Percentiles rank a stretch among this genome's conserved stretches.
Conservation (phyloP, 2,329 filamentous ascomycete species). For the Hypoxylon sp. region DNA sequence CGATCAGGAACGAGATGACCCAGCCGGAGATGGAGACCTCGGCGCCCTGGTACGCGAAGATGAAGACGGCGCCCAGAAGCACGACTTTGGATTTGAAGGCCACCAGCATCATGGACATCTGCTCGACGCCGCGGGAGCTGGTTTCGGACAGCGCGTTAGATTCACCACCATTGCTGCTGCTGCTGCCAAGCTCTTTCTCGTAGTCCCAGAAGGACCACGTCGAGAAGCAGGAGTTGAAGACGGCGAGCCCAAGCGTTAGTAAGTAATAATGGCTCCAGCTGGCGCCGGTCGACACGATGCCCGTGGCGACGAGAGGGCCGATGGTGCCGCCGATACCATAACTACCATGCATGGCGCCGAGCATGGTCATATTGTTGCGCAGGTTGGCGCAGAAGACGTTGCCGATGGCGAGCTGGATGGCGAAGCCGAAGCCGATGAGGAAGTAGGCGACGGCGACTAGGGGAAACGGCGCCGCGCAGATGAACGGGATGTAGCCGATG, state of each 20-base stretch:
- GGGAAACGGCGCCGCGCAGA: constrained; percentile 78
- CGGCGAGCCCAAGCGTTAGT: constrained; percentile 71
- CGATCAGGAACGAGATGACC: constrained; percentile 88
- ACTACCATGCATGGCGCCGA: constrained; percentile 76
- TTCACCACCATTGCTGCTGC: constrained; percentile 48
- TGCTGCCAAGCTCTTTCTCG: constrained; percentile 70
- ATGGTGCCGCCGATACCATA: constrained; percentile 77
- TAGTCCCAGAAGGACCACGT: constrained; percentile 79
- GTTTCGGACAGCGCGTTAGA: constrained; percentile 32
- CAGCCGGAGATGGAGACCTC: constrained; percentile 89
- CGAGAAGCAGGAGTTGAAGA: constrained; percentile 70
- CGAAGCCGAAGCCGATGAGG: constrained; percentile 72
- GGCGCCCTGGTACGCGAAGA: constrained; percentile 88
- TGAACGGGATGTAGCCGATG: constrained; percentile 74
- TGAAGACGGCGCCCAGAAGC: constrained; percentile 82
- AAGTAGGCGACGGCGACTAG: constrained; percentile 78
- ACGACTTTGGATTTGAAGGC: constrained; percentile 71
- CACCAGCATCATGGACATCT: constrained; percentile 62
- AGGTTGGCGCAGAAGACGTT: constrained; percentile 73
- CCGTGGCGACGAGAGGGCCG: constrained; percentile 81
- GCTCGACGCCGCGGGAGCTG: constrained; percentile 41
- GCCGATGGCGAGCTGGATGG: constrained; percentile 68
- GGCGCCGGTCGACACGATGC: constrained; percentile 73
- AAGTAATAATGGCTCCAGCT: constrained; percentile 82
- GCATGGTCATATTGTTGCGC: constrained; percentile 66